phyloP scores from a whole-genome alignment of 345 rosid genomes.

The Arabis alpina region DNA sequence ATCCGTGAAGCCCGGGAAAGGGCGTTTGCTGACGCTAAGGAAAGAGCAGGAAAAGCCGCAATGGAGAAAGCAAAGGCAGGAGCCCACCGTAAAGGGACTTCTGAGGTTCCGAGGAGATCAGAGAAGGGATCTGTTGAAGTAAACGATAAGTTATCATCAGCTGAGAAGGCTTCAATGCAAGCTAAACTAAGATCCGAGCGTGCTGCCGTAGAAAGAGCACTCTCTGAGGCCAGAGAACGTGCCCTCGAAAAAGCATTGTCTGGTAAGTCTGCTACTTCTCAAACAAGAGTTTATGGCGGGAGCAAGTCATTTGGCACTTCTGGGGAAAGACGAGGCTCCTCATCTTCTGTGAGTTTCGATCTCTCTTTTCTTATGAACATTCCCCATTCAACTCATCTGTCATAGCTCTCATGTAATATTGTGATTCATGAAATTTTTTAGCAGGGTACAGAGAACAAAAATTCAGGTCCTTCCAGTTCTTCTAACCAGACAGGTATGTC shows the following conservation, averaged over 20 bases:
- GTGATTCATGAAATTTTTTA: slow-evolving; percentile 27
- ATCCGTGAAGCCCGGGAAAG: slow-evolving; percentile 94
- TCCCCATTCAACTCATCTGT: slow-evolving; percentile 1
- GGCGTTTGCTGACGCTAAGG: slow-evolving; percentile 88
- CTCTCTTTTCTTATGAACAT: background rate
- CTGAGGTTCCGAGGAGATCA: slow-evolving; percentile 59
- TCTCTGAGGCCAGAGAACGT: slow-evolving; percentile 90
- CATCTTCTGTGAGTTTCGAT: slow-evolving; percentile 56
- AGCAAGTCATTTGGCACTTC: slow-evolving; percentile 57
- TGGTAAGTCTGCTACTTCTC: slow-evolving; percentile 51
- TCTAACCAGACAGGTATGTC: slow-evolving; percentile 54
- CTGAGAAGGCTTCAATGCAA: slow-evolving; percentile 55
- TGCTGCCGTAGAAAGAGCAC: slow-evolving; percentile 95
- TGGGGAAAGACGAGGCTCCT: slow-evolving; percentile 53
- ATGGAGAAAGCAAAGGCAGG: slow-evolving; percentile 68
- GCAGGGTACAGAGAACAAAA: slow-evolving; percentile 66
- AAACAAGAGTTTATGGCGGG: slow-evolving; percentile 52
- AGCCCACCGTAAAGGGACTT: slow-evolving; percentile 58
- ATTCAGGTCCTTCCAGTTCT: slow-evolving; percentile 47
- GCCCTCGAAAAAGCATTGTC: slow-evolving; percentile 86
- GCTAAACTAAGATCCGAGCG: slow-evolving; percentile 84
- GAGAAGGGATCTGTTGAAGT: slow-evolving; percentile 58
- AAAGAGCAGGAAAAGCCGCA: slow-evolving; percentile 79
- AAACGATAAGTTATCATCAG: slow-evolving; percentile 48
- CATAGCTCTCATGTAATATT: slow-evolving; percentile 14